Percentiles rank a stretch among this genome's conserved stretches.
Conservation (phyloP, 768 basidiomycete species). For the Trametes cingulata region DNA sequence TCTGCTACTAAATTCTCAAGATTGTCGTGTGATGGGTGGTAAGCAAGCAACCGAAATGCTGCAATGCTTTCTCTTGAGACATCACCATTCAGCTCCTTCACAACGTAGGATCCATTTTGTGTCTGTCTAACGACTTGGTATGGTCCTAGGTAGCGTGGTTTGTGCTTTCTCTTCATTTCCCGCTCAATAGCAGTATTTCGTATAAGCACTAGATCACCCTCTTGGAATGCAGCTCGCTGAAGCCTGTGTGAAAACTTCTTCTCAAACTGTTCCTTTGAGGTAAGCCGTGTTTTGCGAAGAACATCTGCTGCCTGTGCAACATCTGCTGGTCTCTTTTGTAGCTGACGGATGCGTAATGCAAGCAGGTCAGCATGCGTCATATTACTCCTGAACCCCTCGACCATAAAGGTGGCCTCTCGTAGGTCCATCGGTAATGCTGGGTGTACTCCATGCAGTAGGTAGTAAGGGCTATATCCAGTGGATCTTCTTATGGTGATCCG, state of each 20-base stretch:
- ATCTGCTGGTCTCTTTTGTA: constrained; percentile 30
- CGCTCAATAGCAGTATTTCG: constrained; percentile 37
- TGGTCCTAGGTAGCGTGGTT: constrained; percentile 40
- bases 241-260: constrained; percentile 17
- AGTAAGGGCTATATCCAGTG: constrained; percentile 29
- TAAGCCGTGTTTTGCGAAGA: constrained; percentile 23
- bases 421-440: constrained; percentile 37
- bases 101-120: constrained; percentile 11
- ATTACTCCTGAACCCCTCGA: constrained; percentile 18
- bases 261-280: constrained; percentile 30
- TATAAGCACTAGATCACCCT: constrained; percentile 37
- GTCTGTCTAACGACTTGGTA: constrained; percentile 32
- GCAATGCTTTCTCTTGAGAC: constrained; percentile 8
- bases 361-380: constrained; percentile 28
- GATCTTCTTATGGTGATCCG: constrained; percentile 21
- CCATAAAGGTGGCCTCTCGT: constrained; percentile 34
- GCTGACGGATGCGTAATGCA: constrained; percentile 26
- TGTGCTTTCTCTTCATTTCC: constrained; percentile 33
- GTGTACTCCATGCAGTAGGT: constrained; percentile 31
- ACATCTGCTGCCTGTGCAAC: constrained; percentile 21
- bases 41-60: constrained; percentile 14
- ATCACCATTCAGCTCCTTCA: constrained; percentile 24
- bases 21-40: neutral
- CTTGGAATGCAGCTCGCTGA: constrained; percentile 23
- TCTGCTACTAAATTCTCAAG: neutral